Conservation (phyloP, 2,329 filamentous ascomycete species). For the Sclerotinia nivalis region DNA sequence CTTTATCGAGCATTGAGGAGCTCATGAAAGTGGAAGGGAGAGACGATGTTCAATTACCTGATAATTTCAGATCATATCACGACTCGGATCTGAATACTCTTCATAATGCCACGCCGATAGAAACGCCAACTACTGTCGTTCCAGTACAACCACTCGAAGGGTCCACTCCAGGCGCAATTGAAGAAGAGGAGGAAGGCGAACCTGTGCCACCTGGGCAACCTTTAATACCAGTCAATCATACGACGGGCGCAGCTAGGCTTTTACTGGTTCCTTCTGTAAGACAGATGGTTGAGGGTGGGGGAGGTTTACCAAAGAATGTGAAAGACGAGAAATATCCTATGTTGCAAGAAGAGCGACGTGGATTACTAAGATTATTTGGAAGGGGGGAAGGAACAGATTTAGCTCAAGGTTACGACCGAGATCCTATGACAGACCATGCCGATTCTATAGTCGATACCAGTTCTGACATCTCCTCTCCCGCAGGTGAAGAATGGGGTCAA, state of each 20-base stretch:
- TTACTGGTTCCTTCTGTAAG: conserved; percentile 71
- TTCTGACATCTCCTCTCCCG: conserved; percentile 56
- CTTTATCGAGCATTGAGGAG: conserved; percentile 8
- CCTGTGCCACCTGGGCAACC: conserved; percentile 60
- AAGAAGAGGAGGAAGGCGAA: conserved; percentile 47
- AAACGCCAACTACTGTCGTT: not conserved
- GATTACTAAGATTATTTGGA: conserved; percentile 73
- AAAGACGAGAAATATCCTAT: conserved; percentile 72
- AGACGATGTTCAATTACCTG: conserved; percentile 8
- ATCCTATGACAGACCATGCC: conserved; percentile 43
- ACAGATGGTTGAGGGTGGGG: conserved; percentile 52
- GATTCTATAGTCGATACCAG: conserved; percentile 46
- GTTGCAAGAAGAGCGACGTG: conserved; percentile 70
- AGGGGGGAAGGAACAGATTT: conserved; percentile 72
- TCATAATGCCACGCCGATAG: not conserved
- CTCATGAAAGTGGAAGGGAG: conserved; percentile 12
- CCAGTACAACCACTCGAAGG: conserved; percentile 9
- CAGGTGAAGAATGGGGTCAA: conserved; percentile 59
- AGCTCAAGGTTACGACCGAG: conserved; percentile 47
- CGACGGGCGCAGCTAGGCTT: conserved; percentile 82
- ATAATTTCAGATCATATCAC: not conserved
- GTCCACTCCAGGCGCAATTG: conserved; percentile 12
- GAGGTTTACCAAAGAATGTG: conserved; percentile 51
- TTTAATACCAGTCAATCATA: conserved; percentile 81
- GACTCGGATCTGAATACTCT: conserved; percentile 1